Percentiles rank a stretch among this genome's conserved stretches.
Evolutionary conservation across 2,329 filamentous ascomycete genomes (phyloP).

Genomic region (Exophiala xenobiotica): DNA sequence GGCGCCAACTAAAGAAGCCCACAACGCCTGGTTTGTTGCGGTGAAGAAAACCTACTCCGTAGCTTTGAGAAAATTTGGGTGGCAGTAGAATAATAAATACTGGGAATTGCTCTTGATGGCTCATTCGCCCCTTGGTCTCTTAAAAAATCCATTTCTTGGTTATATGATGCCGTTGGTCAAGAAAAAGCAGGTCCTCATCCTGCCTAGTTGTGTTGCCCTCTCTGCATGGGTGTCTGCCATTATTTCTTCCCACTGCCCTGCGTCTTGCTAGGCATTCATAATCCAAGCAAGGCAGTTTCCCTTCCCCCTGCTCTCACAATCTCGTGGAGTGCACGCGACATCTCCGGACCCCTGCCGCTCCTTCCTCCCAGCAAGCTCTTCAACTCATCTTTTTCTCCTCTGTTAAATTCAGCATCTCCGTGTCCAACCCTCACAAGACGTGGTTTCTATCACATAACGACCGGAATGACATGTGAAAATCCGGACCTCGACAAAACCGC

Average conservation of each 20-base stretch:
- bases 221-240: too few species aligned
- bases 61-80: background rate
- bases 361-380: slow-evolving; percentile 1
- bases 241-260: background rate
- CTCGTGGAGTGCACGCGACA: slow-evolving; percentile 14
- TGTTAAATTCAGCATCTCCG: background rate
- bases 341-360: slow-evolving; percentile 4
- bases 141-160: too few species aligned
- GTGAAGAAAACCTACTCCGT: background rate
- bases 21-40: background rate
- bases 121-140: too few species aligned
- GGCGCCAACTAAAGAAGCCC: background rate
- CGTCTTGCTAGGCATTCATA: background rate
- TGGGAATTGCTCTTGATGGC: too few species aligned
- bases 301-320: slow-evolving; percentile 1
- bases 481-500: slow-evolving; percentile 17
- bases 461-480: slow-evolving; percentile 30
- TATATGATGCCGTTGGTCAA: background rate
- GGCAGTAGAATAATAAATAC: too few species aligned
- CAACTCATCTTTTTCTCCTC: slow-evolving; percentile 4
- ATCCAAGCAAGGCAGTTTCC: background rate
- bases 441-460: background rate
- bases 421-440: background rate
- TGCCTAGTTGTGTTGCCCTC: background rate
- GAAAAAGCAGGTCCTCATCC: background rate